These are phyloP conservation scores for Spencermartinsiella europaea DNA, from an alignment of 805 yeast genomes.

Conservation along the genomic window DNA sequence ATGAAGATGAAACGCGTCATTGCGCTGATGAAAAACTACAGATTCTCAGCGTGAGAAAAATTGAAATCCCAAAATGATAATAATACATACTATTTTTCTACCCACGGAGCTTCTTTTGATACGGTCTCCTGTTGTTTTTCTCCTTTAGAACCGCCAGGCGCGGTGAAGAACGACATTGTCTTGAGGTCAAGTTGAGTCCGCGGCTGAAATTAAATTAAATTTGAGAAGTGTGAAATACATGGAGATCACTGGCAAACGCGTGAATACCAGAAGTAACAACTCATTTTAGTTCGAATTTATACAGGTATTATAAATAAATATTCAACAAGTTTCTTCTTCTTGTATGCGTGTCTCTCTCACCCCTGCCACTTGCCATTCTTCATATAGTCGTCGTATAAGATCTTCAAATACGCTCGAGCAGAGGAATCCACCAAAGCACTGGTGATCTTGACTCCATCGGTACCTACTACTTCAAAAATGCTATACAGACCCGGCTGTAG, in stretches of 20 bases:
- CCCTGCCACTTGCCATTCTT: slow-evolving; percentile 80
- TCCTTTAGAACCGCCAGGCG: slow-evolving; percentile 3
- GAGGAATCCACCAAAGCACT: slow-evolving; percentile 63
- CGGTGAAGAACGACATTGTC: slow-evolving; percentile 6
- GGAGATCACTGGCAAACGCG: too few species aligned
- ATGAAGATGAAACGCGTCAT: too few species aligned
- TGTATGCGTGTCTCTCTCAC: too few species aligned
- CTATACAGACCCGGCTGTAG: slow-evolving; percentile 54
- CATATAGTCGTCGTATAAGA: slow-evolving; percentile 66
- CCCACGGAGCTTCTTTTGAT: slow-evolving; percentile 60
- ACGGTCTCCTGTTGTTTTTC: not conserved
- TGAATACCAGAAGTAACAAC: too few species aligned
- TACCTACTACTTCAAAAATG: slow-evolving; percentile 65
- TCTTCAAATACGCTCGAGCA: slow-evolving; percentile 62
- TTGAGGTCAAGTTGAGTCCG: not conserved
- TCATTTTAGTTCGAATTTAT: too few species aligned
- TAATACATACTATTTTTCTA: slow-evolving; percentile 71
- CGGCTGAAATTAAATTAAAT: too few species aligned
- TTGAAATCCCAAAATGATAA: too few species aligned
- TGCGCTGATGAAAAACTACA: too few species aligned
- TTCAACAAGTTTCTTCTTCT: too few species aligned
- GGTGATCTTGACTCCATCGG: slow-evolving; percentile 56
- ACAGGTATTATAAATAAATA: slow-evolving; percentile 20
- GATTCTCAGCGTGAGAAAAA: too few species aligned
- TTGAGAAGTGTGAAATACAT: too few species aligned